Percentiles rank a stretch among this genome's conserved stretches.
phyloP scores from a whole-genome alignment of 768 basidiomycete species.

The Albatrellus ellisii region DNA sequence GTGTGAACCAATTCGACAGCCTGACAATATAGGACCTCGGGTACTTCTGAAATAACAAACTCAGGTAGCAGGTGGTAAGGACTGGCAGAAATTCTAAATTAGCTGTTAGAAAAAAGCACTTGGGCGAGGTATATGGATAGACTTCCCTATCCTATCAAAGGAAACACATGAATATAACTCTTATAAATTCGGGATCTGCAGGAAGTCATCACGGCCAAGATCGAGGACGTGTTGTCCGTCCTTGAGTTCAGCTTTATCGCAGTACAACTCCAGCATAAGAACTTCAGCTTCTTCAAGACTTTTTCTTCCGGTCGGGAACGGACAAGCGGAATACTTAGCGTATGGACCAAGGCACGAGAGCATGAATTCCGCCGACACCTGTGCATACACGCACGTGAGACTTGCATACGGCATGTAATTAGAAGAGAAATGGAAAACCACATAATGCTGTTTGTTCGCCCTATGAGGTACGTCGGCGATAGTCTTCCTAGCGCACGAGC shows the following conservation, averaged over 20 bases:
- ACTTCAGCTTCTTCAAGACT: constrained; percentile 51
- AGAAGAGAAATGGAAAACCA: constrained; percentile 25
- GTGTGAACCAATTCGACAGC: constrained; percentile 55
- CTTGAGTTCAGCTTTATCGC: constrained; percentile 44
- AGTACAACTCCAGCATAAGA: constrained; percentile 54
- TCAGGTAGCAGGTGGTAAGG: neutral
- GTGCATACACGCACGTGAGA: neutral
- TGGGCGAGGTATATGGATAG: constrained; percentile 51
- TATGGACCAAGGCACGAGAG: constrained; percentile 49
- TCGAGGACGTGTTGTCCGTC: constrained; percentile 55
- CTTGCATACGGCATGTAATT: neutral
- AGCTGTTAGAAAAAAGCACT: constrained; percentile 19
- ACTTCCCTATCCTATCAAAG: constrained; percentile 49
- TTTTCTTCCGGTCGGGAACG: constrained; percentile 48
- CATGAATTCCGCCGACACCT: constrained; percentile 53
- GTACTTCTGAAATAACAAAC: constrained; percentile 35
- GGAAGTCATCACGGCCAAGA: constrained; percentile 44
- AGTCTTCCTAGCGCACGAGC: constrained; percentile 30
- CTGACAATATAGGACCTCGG: constrained; percentile 48
- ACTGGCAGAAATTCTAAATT: neutral
- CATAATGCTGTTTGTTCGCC: constrained; percentile 70
- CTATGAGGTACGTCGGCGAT: constrained; percentile 54
- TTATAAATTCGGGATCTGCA: too few species aligned
- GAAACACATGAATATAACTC: neutral
- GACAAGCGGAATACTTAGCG: constrained; percentile 55